Evolutionary conservation across 2,329 filamentous ascomycete species (phyloP), one percentile per base, ranked within the genome.

Genomic region (Colletotrichum orchidophilum): DNA sequence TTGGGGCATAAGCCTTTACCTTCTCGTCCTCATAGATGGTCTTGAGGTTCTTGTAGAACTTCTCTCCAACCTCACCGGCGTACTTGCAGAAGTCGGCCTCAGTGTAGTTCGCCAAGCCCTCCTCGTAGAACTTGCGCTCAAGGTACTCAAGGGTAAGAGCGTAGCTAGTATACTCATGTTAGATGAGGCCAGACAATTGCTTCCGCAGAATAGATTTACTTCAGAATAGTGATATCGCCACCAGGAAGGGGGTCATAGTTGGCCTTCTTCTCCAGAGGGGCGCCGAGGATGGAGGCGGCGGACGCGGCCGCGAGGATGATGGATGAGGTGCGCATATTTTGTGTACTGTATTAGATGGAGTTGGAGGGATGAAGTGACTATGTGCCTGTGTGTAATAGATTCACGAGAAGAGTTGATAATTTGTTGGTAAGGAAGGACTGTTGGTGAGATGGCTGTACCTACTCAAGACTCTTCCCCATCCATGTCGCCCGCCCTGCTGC

Each of bases 91-190:
- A 91, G 74, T 90, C 83, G 1, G 77, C 73, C 71, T 85, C 78
- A 33, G 84, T 85, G 82, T 87, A 92, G 75, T 89, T 90, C 69
- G 82, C 78, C 5, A 93, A 82, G 46, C 87, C 90, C 59, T 91
- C 77, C 46, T 83, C 81, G 81, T 93, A 93, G 81, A 93, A 93
- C 66, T 83, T 84, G 72, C 88, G 82, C 80, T 93, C 91, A 33
- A 89, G 85, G 65, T 87, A 84, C 79, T 90, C 87, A 5, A 89
- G 83, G 1, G 83, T 83, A 26, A 86, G 77, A 24, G 85, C 84
- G 62, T 85, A 86, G 79, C 85, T 83, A 13, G 18, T 54, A 12
- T 7, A 26, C 21, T 4, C 9, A 21, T 26, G 21, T 52, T 52
- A 52, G 49, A 52, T 5, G 9, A n/a, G 11, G 6, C 8, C 7